These are phyloP conservation scores for Irpex sp. DNA, from an alignment of 1,284 basidiomycete species.

Conservation along the genomic window DNA sequence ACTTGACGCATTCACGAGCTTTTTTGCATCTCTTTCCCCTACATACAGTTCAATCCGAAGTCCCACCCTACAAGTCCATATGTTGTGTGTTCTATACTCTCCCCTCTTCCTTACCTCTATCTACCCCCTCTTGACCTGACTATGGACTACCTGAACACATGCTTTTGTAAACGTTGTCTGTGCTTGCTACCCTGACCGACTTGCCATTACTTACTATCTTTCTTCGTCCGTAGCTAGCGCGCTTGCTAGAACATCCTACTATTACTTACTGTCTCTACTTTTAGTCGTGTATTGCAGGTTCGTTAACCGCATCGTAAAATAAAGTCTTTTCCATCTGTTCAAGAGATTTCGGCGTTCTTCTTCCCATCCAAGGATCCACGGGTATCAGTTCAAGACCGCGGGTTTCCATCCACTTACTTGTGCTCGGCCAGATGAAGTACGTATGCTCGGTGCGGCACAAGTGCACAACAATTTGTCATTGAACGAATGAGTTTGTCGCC, in stretches of 20 bases:
- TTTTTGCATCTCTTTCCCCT: not conserved
- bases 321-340: not conserved
- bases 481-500: too few relatives aligned
- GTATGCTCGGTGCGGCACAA: too few relatives aligned
- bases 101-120: too few relatives aligned
- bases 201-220: not conserved
- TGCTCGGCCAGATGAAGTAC: too few relatives aligned
- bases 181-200: not conserved
- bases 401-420: too few relatives aligned
- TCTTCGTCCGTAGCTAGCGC: not conserved
- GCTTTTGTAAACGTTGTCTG: not conserved
- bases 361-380: not conserved
- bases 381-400: too few relatives aligned
- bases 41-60: not conserved
- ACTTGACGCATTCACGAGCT: not conserved
- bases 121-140: too few relatives aligned
- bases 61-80: not conserved
- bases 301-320: not conserved
- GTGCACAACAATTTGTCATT: too few relatives aligned
- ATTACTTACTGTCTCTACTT: not conserved
- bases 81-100: not conserved
- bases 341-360: not conserved
- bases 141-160: too few relatives aligned
- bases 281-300: not conserved
- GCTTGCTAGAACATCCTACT: not conserved